A percentile compares a stretch with the other conserved stretches of the same genome.
phyloP scores from a whole-genome alignment of 2,329 filamentous ascomycete genomes.

The Helicocarpus griseus region DNA sequence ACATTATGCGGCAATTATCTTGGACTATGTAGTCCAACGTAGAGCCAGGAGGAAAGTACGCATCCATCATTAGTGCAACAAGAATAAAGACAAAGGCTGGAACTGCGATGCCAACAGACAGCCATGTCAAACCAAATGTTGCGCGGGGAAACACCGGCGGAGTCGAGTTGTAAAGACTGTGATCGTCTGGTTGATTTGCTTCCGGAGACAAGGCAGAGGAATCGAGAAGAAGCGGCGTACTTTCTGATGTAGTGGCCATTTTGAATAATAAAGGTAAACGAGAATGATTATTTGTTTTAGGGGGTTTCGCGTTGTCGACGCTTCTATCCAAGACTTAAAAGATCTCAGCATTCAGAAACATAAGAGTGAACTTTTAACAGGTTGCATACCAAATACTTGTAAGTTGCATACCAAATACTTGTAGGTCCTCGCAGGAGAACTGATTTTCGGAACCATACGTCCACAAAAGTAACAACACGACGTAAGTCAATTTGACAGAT shows the following conservation, averaged over 20 bases:
- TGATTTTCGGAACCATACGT: too few species aligned
- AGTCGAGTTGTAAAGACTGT: background rate
- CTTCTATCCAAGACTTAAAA: background rate
- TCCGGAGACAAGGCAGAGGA: background rate
- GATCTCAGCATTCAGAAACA: too few species aligned
- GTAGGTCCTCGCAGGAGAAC: too few species aligned
- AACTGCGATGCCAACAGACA: background rate
- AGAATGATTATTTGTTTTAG: background rate
- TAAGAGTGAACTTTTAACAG: too few species aligned
- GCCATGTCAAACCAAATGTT: background rate
- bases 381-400: too few species aligned
- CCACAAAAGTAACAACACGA: too few species aligned
- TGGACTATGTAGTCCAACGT: background rate
- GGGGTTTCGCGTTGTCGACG: too few species aligned
- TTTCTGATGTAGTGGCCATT: background rate
- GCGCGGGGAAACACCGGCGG: background rate
- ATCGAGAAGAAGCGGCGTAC: background rate
- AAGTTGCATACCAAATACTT: too few species aligned
- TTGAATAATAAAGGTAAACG: background rate
- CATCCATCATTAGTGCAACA: background rate
- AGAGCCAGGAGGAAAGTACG: background rate
- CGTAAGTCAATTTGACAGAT: too few species aligned
- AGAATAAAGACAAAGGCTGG: background rate
- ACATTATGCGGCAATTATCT: background rate
- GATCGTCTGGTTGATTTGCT: background rate